Evolutionary conservation across 768 basidiomycete species (phyloP).

Genomic region (Cubamyces sp.): DNA sequence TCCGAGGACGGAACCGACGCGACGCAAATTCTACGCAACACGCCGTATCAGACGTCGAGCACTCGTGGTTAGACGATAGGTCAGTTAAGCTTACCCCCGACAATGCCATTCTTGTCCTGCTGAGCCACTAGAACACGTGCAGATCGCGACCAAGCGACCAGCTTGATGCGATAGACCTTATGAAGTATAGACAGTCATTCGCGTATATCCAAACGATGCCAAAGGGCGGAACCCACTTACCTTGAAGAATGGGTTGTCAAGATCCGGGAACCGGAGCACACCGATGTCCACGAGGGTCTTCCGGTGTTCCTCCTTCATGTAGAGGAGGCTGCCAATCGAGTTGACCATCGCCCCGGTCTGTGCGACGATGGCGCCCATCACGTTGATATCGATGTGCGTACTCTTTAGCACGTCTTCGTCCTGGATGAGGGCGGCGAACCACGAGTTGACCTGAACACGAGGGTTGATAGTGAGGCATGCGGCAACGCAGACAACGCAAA

Average conservation of each 20-base stretch:
- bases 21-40: too few species aligned
- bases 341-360: not conserved
- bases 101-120: not conserved
- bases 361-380: not conserved
- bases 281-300: constrained; percentile 3
- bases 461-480: too few species aligned
- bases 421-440: not conserved
- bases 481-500: too few species aligned
- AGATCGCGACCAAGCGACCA: not conserved
- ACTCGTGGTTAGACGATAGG: too few species aligned
- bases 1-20: too few species aligned
- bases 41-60: too few species aligned
- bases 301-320: not conserved
- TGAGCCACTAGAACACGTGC: not conserved
- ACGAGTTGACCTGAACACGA: too few species aligned
- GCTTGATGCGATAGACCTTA: not conserved
- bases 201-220: too few species aligned
- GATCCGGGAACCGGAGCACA: not conserved
- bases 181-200: not conserved
- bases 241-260: not conserved
- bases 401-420: not conserved
- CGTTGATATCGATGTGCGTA: not conserved
- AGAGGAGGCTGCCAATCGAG: not conserved
- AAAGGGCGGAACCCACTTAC: not conserved
- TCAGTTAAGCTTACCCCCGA: not conserved